A percentile compares a stretch with the other conserved stretches of the same genome.
These are phyloP conservation scores for Coprinopsis marcescibilis DNA, from an alignment of 768 basidiomycete species.

Conservation along the genomic window DNA sequence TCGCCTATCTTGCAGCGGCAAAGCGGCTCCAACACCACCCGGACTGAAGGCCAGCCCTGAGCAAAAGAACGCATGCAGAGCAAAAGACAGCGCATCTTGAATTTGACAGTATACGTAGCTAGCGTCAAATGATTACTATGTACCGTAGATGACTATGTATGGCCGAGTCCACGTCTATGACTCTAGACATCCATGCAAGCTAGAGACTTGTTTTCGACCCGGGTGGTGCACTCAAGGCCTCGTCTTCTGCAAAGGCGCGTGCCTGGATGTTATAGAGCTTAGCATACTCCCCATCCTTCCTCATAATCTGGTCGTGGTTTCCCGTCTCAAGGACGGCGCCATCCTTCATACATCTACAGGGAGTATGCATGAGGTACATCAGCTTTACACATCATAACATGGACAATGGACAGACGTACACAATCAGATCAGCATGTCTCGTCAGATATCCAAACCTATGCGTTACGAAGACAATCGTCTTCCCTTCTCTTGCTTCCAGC, in stretches of 20 bases:
- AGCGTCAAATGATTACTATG: too few species aligned
- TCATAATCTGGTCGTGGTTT: slow-evolving; percentile 33
- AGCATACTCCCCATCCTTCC: slow-evolving; percentile 32
- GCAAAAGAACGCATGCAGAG: too few species aligned
- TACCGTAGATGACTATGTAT: too few species aligned
- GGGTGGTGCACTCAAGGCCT: too few species aligned
- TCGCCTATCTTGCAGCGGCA: too few species aligned
- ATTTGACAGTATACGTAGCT: too few species aligned
- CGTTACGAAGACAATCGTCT: slow-evolving; percentile 51
- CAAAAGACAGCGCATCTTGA: too few species aligned
- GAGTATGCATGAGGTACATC: background rate
- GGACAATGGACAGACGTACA: slow-evolving; percentile 32
- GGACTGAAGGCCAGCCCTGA: too few species aligned
- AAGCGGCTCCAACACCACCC: too few species aligned
- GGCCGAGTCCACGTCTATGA: too few species aligned
- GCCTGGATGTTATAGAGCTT: slow-evolving; percentile 37
- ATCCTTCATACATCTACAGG: slow-evolving; percentile 38
- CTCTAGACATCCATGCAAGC: too few species aligned
- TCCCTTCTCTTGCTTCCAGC: slow-evolving; percentile 32
- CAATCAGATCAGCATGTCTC: slow-evolving; percentile 41
- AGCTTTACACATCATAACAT: slow-evolving; percentile 7
- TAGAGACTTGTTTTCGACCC: too few species aligned
- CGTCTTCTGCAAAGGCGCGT: background rate
- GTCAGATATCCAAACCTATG: slow-evolving; percentile 49
- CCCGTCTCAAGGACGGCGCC: slow-evolving; percentile 34